These are phyloP conservation scores for Paramecium sexaurelia DNA, from an alignment of 73 alveolate species.

Conservation along the genomic window DNA sequence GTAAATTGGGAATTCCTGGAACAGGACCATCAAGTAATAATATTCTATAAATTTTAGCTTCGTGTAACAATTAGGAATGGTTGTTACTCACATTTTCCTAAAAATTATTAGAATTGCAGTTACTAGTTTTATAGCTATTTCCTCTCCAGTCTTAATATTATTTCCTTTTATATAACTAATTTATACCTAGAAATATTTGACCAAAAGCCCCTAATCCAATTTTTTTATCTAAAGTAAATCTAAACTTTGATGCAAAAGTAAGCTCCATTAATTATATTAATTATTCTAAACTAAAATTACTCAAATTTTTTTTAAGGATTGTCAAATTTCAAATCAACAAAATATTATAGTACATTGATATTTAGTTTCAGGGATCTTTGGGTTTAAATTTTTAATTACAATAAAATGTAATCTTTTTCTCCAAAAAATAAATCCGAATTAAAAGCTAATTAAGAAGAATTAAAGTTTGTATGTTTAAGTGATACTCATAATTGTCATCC, in stretches of 20 bases:
- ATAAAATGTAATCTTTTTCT: too few species aligned
- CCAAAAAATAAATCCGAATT: too few species aligned
- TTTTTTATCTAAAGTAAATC: conserved; percentile 60
- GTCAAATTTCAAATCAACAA: too few species aligned
- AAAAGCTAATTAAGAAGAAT: too few species aligned
- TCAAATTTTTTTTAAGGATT: too few species aligned
- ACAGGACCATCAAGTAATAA: conserved; percentile 49
- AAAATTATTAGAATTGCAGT: neutral
- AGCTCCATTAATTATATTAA: neutral
- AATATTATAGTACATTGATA: too few species aligned
- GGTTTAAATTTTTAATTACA: too few species aligned
- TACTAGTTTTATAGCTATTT: conserved; percentile 83
- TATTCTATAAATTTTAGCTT: conserved; percentile 74
- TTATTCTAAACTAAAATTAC: neutral
- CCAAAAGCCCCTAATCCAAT: conserved; percentile 74
- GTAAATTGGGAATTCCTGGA: conserved; percentile 89
- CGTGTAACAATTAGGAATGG: conserved; percentile 79
- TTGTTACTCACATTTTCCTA: conserved; percentile 66
- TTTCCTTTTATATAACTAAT: conserved; percentile 28
- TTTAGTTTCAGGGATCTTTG: too few species aligned
- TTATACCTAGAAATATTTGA: conserved; percentile 53
- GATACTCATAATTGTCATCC: conserved; percentile 67
- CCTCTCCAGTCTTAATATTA: conserved; percentile 74
- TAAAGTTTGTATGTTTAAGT: conserved; percentile 66
- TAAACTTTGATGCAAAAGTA: conserved; percentile 34